Base-by-base conservation (phyloP, 805 yeast species). In the Pachysolen tannophilus region DNA sequence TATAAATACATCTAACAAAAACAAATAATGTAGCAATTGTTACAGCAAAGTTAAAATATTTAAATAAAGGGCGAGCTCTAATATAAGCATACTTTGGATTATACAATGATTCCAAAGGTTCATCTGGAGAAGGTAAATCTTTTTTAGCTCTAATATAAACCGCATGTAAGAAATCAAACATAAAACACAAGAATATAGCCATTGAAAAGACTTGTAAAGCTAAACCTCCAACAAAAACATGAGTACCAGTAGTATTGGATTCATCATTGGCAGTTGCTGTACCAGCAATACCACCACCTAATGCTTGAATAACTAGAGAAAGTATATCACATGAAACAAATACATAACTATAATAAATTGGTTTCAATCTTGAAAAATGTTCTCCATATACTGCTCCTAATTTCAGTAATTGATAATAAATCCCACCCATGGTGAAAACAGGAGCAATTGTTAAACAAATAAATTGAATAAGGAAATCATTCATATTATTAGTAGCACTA, bases 381-480 rank as follows among this genome's bases (percentile, higher is more conserved):
- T 63, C 59, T 2, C 85, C 85, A 47, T 74, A 76, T 1, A 83
- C 55, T 37, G 78, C 75, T 31, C 78, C 62, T 33, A 81, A 46
- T 54, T 83, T 81, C 5, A 82, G 86, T 43, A 86, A 57, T 35
- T 77, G 63, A 44, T 69, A 80, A 57, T 86, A 87, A 3, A 86
- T 64, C 2, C 90, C 95, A 4, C 82, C 95, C 83, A 83, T 81
- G 30, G 82, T 62, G 53, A 86, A 81, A 15, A 84, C 85, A 0
- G 95, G 95, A 0, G 85, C 90, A 32, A 86, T 56, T 0, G 90
- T 83, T 37, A 85, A 58, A 47, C 78, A 65, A 37, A 78, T 69
- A 43, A 80, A 69, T 53, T 86, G 94, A 46, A 78, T 56, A 28
- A 81, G 49, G 48, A 66, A 86, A 20, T 65, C 59, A 33, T 65